Evolutionary conservation across 345 rosid species (phyloP), one percentile per base, ranked within the genome.

Genomic region (Populus pruinosa): DNA sequence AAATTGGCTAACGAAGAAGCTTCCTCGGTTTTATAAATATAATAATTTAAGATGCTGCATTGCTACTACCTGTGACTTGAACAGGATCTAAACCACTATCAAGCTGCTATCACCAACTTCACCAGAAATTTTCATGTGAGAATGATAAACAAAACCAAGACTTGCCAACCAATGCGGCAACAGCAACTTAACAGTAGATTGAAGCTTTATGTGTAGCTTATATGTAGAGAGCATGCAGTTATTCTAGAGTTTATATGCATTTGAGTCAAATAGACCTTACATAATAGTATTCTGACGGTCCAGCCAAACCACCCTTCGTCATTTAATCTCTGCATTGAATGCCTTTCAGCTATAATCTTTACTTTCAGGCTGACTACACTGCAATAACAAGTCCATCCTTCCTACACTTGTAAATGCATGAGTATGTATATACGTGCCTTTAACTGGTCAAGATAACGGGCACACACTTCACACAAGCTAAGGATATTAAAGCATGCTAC

Each of bases 1-100:
- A 80, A 49, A 43, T 80, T 82, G 80, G 82, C 73, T 1, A 55
- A 31, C 36, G 41, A 31, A 67, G 66, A 36, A 59, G 62, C 73
- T 78, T 27, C 73, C 65, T 63, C 47, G 55, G 14, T 39, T 69
- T 78, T 21, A 43, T 27, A 35, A 20, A 18, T 33, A 25, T 50
- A 53, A 13, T 65, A 43, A 63, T 75, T 65, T 25, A 38, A 27
- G 43, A 36, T 31, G 50, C 35, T 72, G 16, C 70, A 56, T 4
- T 43, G 65, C 31, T 62, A 69, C 69, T 56, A 41, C 36, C 63
- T 0, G n/a, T 33, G 47, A 70, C 47, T 3, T 17, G 23, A 35
- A 8, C 66, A 35, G 31, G 21, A 21, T 55, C 61, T 20, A 55
- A 55, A 55, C 61, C 55, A 64, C 76, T 75, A 47, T 36, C 23